A percentile compares a stretch with the other conserved stretches of the same genome.
Conservation (phyloP, 345 rosid species). For the Kandelia obovata region DNA sequence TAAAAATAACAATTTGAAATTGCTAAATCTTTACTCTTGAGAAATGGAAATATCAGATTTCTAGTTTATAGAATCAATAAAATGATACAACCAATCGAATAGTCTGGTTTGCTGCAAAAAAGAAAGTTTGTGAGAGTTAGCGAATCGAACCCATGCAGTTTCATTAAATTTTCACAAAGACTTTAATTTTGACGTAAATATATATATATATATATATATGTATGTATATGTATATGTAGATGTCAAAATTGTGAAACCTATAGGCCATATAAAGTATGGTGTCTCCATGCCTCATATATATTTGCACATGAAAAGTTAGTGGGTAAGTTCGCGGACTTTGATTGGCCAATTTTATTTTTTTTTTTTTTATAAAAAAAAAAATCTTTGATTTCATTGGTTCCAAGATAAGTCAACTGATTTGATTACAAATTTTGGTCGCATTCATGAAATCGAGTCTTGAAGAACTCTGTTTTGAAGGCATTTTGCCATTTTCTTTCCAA, state of each 20-base stretch:
- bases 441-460: no score
- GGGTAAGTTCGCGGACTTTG: constrained; percentile 2
- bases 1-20: background rate
- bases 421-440: background rate
- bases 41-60: no score
- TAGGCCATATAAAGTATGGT: constrained; percentile 24
- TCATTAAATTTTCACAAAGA: no score
- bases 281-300: constrained; percentile 23
- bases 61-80: background rate
- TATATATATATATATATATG: no score
- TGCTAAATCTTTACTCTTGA: no score
- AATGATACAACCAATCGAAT: background rate
- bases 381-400: constrained; percentile 1
- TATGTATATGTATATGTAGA: no score
- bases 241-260: background rate
- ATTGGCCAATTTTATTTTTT: background rate
- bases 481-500: no score
- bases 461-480: no score
- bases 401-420: background rate
- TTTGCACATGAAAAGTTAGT: constrained; percentile 16
- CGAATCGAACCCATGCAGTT: no score
- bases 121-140: no score
- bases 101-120: no score
- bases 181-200: no score
- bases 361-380: background rate